phyloP scores from a whole-genome alignment of 1,139 yeast species.

The Schizosaccharomyces versatilis region DNA sequence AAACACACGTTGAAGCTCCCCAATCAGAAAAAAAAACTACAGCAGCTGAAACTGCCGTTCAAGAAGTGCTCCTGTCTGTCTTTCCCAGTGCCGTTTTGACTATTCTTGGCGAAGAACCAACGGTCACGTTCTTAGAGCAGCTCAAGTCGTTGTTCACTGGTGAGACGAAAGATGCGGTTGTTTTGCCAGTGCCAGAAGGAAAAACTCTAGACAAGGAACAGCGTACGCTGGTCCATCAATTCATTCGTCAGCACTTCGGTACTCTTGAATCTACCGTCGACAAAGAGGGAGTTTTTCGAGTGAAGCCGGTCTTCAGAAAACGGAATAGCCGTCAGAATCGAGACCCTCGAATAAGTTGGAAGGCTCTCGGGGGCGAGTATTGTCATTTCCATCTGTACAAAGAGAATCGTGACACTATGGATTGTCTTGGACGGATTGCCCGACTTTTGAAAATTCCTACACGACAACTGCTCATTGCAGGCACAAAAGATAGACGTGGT shows the following conservation, averaged over 20 bases:
- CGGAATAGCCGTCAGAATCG: constrained; percentile 21
- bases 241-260: constrained; percentile 51
- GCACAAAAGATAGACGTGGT: constrained; percentile 92
- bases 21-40: too few relatives aligned
- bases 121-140: constrained; percentile 27
- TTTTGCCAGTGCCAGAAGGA: constrained; percentile 3
- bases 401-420: constrained; percentile 95
- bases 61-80: background rate
- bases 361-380: constrained; percentile 20
- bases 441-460: constrained; percentile 54
- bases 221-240: constrained; percentile 57
- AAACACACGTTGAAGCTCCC: too few relatives aligned
- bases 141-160: constrained; percentile 37
- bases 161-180: constrained; percentile 24
- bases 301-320: constrained; percentile 15
- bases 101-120: constrained; percentile 37
- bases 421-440: constrained; percentile 54
- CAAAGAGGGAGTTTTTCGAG: constrained; percentile 38
- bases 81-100: constrained; percentile 15
- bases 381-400: constrained; percentile 68
- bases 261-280: constrained; percentile 66
- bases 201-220: constrained; percentile 35
- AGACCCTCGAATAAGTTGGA: constrained; percentile 17
- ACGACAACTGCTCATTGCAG: constrained; percentile 57
- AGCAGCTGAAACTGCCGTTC: too few relatives aligned